Conservation (phyloP, 371 early-diverging fungal species). For the Thermomucor indicae-seudaticae region DNA sequence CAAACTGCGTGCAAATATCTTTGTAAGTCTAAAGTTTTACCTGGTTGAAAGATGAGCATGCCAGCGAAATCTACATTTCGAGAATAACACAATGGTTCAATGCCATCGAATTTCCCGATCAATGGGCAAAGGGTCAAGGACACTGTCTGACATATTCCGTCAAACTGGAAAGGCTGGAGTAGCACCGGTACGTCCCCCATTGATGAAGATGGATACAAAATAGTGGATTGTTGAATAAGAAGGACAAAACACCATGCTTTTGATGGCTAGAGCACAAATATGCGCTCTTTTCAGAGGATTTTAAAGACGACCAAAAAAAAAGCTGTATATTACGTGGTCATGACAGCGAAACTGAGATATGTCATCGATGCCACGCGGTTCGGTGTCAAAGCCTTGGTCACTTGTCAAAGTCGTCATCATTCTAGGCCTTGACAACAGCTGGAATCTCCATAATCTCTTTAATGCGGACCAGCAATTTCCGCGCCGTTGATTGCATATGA, state of each 20-base stretch:
- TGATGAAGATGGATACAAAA: slow-evolving; percentile 3
- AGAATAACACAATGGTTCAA: slow-evolving; percentile 88
- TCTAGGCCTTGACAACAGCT: no score
- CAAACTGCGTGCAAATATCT: background rate
- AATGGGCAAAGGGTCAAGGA: slow-evolving; percentile 86
- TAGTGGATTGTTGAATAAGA: background rate
- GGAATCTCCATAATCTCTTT: no score
- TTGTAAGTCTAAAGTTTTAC: slow-evolving; percentile 29
- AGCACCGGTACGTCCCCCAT: slow-evolving; percentile 23
- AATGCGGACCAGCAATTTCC: no score
- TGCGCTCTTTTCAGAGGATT: no score
- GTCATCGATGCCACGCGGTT: no score
- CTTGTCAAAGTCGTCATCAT: no score
- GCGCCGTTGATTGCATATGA: no score
- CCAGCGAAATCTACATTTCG: slow-evolving; percentile 81
- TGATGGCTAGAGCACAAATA: no score
- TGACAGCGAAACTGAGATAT: no score
- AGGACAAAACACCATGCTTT: no score
- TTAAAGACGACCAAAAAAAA: no score
- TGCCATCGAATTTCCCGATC: slow-evolving; percentile 67
- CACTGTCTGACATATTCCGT: slow-evolving; percentile 78
- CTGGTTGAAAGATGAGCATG: slow-evolving; percentile 84
- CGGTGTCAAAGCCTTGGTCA: no score
- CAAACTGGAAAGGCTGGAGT: slow-evolving; percentile 60
- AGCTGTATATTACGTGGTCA: background rate